phyloP scores from a whole-genome alignment of 129 eudicot species.

The Helianthus tuberosus region DNA sequence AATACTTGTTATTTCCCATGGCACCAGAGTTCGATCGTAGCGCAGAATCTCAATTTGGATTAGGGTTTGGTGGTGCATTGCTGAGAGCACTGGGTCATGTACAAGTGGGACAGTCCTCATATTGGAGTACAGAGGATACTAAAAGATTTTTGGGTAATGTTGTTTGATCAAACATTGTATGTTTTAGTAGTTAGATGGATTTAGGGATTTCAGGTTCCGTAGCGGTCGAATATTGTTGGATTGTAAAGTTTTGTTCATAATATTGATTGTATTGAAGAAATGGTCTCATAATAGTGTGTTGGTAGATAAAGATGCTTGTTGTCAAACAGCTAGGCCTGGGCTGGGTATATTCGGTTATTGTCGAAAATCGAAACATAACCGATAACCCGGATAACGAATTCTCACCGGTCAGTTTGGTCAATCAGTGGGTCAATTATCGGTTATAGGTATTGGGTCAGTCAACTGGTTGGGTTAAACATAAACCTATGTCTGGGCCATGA shows the following conservation, averaged over 20 bases:
- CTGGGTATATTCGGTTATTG: neutral
- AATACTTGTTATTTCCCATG: constrained; percentile 7
- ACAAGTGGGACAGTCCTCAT: neutral
- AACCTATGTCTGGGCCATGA: no score
- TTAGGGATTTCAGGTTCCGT: neutral
- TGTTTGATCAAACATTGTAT: neutral
- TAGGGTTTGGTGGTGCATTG: constrained; percentile 20
- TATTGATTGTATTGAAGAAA: neutral
- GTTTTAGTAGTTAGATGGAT: neutral
- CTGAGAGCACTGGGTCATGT: neutral
- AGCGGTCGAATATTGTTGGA: neutral
- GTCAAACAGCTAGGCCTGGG: neutral
- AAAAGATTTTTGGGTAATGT: no score
- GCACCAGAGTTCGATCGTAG: neutral
- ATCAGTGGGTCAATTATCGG: no score
- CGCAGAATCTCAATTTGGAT: neutral
- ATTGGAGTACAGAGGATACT: neutral
- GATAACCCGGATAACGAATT: no score
- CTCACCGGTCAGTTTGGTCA: no score
- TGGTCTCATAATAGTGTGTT: no score
- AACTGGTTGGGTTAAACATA: no score
- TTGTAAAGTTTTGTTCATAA: no score
- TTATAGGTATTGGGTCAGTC: no score
- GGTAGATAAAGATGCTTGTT: neutral
- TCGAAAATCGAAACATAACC: no score